These are phyloP conservation scores for Dryas drummondii DNA, from an alignment of 306 rosid genomes.

Conservation along the genomic window DNA sequence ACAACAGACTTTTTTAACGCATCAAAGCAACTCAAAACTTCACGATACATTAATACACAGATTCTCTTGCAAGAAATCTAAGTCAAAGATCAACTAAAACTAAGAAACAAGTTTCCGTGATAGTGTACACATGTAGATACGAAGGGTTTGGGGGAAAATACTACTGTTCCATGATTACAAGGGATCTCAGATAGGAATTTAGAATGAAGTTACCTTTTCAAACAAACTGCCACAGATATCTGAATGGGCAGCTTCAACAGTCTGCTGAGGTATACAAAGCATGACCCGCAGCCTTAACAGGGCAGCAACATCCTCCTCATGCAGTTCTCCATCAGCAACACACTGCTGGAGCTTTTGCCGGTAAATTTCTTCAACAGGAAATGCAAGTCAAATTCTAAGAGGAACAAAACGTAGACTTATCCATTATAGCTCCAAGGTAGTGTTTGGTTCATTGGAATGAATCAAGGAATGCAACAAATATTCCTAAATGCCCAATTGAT, in stretches of 20 bases:
- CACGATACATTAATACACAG: background rate
- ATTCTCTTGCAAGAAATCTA: background rate
- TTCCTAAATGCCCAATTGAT: background rate
- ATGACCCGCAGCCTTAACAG: conserved; percentile 84
- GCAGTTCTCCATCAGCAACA: conserved; percentile 85
- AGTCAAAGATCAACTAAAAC: background rate
- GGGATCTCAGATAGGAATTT: background rate
- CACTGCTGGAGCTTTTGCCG: conserved; percentile 96
- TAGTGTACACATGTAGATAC: background rate
- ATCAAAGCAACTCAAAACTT: conserved; percentile 4
- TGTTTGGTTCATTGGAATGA: background rate
- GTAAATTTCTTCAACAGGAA: conserved; percentile 63
- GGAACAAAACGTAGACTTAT: conserved; percentile 6
- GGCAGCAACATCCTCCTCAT: conserved; percentile 74
- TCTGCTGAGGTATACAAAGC: conserved; percentile 89
- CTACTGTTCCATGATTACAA: background rate
- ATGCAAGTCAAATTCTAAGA: conserved; percentile 33
- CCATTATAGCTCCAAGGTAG: background rate
- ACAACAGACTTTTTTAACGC: background rate
- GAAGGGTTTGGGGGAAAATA: background rate
- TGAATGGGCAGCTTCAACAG: conserved; percentile 85
- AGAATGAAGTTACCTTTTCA: conserved; percentile 63
- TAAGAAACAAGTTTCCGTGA: background rate
- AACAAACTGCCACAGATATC: conserved; percentile 96
- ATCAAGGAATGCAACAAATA: conserved; percentile 2